Percentiles rank a stretch among this genome's conserved stretches.
phyloP scores from a whole-genome alignment of 2,329 filamentous ascomycete genomes.

The Penicillium sp. region DNA sequence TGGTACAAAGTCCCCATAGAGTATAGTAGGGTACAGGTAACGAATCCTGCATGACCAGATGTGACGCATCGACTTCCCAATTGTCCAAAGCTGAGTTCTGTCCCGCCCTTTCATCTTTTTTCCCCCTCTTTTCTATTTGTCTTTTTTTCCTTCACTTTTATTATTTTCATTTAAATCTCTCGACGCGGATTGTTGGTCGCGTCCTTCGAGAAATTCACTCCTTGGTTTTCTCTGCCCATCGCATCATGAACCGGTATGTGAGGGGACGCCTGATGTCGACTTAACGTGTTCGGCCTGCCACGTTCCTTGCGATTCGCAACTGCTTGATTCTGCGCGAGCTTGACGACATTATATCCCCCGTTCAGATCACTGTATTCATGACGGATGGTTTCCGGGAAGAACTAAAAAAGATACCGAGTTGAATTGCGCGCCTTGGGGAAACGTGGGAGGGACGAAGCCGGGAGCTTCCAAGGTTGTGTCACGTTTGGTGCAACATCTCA shows the following conservation, averaged over 20 bases:
- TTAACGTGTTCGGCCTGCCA: constrained; percentile 7
- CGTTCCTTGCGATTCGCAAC: not conserved
- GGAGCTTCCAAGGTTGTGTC: too few relatives aligned
- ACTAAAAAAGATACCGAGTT: not conserved
- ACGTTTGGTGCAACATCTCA: not conserved
- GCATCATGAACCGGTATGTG: constrained; percentile 15
- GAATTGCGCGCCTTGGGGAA: not conserved
- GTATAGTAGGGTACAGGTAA: constrained; percentile 8
- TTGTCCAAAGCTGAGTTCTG: not conserved
- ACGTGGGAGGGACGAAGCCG: not conserved
- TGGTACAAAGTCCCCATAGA: constrained; percentile 1
- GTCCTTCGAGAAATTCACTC: not conserved
- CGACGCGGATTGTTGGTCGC: not conserved
- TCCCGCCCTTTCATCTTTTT: not conserved
- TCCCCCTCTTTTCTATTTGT: not conserved
- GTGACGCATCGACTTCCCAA: constrained; percentile 14
- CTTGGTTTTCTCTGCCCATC: not conserved
- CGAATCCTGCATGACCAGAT: constrained; percentile 15
- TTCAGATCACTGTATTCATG: not conserved
- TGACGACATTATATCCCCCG: not conserved
- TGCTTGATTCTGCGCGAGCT: not conserved
- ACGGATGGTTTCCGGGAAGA: not conserved
- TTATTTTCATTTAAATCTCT: not conserved
- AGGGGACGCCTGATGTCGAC: not conserved
- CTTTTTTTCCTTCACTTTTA: not conserved